Evolutionary conservation across 1,284 basidiomycete genomes (phyloP).

Genomic region (Stygiomarasmius scandens): DNA sequence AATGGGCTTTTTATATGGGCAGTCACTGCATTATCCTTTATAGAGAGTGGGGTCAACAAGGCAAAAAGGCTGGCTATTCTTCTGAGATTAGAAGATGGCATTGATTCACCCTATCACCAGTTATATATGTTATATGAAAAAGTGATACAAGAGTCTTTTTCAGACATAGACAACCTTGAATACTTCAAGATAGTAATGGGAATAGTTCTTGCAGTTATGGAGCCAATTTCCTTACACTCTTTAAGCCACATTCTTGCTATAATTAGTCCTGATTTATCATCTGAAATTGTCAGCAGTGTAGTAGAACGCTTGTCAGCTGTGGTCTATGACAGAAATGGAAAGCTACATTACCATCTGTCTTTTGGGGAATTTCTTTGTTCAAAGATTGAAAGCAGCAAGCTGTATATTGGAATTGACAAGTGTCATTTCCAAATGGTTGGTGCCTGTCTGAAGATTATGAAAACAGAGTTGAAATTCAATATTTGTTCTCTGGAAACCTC

Average conservation of each 20-base stretch:
- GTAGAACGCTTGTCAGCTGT: not conserved
- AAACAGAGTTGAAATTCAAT: slow-evolving; percentile 23
- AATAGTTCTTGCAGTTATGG: not conserved
- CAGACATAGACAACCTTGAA: not conserved
- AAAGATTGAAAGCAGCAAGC: not conserved
- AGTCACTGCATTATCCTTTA: not conserved
- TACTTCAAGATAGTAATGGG: not conserved
- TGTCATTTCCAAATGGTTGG: not conserved
- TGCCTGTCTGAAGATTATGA: slow-evolving; percentile 14
- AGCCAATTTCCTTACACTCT: not conserved
- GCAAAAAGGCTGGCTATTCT: not conserved
- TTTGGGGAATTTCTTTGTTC: not conserved
- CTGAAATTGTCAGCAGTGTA: not conserved
- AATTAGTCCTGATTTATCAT: too few relatives aligned
- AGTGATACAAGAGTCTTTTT: too few relatives aligned
- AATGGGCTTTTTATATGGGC: not conserved
- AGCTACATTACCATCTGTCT: not conserved
- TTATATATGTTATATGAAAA: too few relatives aligned
- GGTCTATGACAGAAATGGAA: not conserved
- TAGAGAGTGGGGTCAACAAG: not conserved
- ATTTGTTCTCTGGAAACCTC: slow-evolving; percentile 19
- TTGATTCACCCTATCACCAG: too few relatives aligned
- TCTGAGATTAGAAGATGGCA: not conserved
- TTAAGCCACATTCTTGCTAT: not conserved
- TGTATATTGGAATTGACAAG: not conserved